These are phyloP conservation scores for Fomitopsis palustris DNA, from an alignment of 1,284 basidiomycete genomes.

Conservation along the genomic window DNA sequence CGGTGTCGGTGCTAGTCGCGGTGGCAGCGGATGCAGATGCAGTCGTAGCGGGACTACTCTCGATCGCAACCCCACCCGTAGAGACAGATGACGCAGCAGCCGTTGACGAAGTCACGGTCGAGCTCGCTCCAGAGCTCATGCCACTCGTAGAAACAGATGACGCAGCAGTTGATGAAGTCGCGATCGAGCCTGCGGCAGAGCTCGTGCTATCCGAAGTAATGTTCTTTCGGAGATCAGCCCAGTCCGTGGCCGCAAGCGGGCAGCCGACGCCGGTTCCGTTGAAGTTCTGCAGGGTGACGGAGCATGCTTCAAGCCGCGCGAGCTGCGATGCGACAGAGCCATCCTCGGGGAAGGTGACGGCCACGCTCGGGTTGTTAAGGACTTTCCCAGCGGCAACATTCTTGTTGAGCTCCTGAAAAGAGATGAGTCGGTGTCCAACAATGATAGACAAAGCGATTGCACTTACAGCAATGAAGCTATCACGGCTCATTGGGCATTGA, in stretches of 20 bases:
- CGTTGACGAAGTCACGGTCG: background rate
- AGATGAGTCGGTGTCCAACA: too few relatives aligned
- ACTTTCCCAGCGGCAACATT: conserved; percentile 27
- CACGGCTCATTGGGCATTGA: conserved; percentile 53
- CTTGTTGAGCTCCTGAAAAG: conserved; percentile 21
- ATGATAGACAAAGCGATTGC: too few relatives aligned
- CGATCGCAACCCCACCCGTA: background rate
- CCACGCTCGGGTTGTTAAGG: conserved; percentile 26
- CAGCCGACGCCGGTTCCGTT: conserved; percentile 30
- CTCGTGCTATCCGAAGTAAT: conserved; percentile 2
- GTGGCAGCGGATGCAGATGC: background rate
- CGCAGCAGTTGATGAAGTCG: background rate
- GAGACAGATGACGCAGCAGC: background rate
- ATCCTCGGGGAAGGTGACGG: conserved; percentile 26
- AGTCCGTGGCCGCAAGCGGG: conserved; percentile 28
- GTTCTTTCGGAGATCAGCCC: conserved; percentile 6
- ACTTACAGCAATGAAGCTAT: conserved; percentile 45
- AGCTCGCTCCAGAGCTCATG: too few relatives aligned
- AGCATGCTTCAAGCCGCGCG: conserved; percentile 23
- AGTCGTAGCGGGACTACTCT: too few relatives aligned
- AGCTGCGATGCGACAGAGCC: conserved; percentile 22
- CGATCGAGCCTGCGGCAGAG: background rate
- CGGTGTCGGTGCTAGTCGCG: background rate
- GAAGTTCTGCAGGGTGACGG: conserved; percentile 31
- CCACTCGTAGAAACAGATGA: background rate